phyloP scores from a whole-genome alignment of 2,329 filamentous ascomycete genomes.

The Pseudocercospora fijiensis region DNA sequence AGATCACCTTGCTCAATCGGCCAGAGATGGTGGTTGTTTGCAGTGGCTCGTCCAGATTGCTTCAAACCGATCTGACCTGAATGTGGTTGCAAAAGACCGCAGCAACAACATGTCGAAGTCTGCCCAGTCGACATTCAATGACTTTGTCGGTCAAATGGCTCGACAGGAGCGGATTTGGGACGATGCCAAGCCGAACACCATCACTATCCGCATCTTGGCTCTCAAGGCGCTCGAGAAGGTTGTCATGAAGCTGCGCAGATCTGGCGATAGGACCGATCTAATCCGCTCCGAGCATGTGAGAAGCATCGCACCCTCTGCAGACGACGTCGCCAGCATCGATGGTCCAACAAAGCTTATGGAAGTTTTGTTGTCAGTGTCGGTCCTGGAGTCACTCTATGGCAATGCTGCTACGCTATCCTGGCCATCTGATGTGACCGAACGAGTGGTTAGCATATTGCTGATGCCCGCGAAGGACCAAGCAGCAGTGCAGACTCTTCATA shows the following conservation, averaged over 20 bases:
- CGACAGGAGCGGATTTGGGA: slow-evolving; percentile 60
- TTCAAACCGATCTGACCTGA: slow-evolving; percentile 44
- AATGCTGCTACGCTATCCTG: slow-evolving; percentile 28
- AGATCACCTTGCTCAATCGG: slow-evolving; percentile 60
- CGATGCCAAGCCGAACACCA: slow-evolving; percentile 46
- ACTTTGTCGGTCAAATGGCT: slow-evolving; percentile 49
- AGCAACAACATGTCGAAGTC: slow-evolving; percentile 68
- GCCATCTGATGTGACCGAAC: slow-evolving; percentile 27
- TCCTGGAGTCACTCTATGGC: slow-evolving; percentile 36
- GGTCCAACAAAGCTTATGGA: slow-evolving; percentile 43
- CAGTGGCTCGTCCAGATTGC: slow-evolving; percentile 57
- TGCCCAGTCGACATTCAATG: slow-evolving; percentile 56
- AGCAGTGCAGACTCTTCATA: slow-evolving; percentile 26
- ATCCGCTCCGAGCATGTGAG: slow-evolving; percentile 39
- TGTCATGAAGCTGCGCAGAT: slow-evolving; percentile 49
- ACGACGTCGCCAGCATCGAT: slow-evolving; percentile 15
- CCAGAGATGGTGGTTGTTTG: slow-evolving; percentile 26
- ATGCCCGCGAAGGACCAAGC: slow-evolving; percentile 16
- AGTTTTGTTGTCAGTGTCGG: slow-evolving; percentile 49
- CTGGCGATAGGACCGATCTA: slow-evolving; percentile 50
- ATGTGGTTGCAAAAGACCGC: slow-evolving; percentile 62
- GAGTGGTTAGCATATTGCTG: slow-evolving; percentile 22
- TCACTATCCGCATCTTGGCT: slow-evolving; percentile 64
- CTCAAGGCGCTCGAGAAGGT: slow-evolving; percentile 64
- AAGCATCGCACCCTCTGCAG: slow-evolving; percentile 21